Evolutionary conservation across 768 basidiomycete genomes (phyloP).

Genomic region (Cyathus striatus): DNA sequence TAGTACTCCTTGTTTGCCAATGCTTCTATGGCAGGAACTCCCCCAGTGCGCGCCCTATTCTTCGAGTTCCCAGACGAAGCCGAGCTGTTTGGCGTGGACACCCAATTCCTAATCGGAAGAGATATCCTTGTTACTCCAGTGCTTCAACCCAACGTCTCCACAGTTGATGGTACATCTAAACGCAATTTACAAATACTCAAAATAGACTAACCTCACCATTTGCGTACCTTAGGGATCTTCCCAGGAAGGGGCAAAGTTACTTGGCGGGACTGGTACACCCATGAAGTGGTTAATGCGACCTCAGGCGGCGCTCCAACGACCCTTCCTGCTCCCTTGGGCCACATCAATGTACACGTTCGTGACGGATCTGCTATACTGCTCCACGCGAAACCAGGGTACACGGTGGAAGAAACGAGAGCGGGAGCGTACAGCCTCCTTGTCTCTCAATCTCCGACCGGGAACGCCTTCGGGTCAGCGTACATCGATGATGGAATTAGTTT

Average conservation of each 20-base stretch:
- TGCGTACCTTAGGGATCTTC: conserved; percentile 59
- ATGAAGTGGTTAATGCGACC: conserved; percentile 42
- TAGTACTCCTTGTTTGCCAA: conserved; percentile 75
- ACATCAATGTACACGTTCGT: conserved; percentile 76
- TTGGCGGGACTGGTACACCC: conserved; percentile 77
- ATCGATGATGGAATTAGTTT: conserved; percentile 66
- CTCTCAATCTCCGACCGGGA: conserved; percentile 39
- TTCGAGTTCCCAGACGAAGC: conserved; percentile 74
- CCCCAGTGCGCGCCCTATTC: conserved; percentile 71
- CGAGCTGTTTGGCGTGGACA: conserved; percentile 54
- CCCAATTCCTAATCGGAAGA: conserved; percentile 68
- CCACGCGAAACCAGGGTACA: conserved; percentile 61
- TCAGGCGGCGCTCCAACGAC: conserved; percentile 38
- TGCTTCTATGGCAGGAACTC: conserved; percentile 57
- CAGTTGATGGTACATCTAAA: conserved; percentile 52
- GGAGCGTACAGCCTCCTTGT: conserved; percentile 62
- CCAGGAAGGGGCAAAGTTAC: conserved; percentile 52
- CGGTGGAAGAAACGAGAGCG: conserved; percentile 57
- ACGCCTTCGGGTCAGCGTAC: conserved; percentile 56
- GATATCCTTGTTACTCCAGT: conserved; percentile 78
- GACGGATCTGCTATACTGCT: conserved; percentile 62
- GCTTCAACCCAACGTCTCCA: conserved; percentile 58
- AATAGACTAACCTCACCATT: too few species aligned
- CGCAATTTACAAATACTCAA: too few species aligned
- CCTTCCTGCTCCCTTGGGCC: conserved; percentile 62